Evolutionary conservation across 108 stramenopile species (phyloP).

Genomic region (Conticribra weissflogii): DNA sequence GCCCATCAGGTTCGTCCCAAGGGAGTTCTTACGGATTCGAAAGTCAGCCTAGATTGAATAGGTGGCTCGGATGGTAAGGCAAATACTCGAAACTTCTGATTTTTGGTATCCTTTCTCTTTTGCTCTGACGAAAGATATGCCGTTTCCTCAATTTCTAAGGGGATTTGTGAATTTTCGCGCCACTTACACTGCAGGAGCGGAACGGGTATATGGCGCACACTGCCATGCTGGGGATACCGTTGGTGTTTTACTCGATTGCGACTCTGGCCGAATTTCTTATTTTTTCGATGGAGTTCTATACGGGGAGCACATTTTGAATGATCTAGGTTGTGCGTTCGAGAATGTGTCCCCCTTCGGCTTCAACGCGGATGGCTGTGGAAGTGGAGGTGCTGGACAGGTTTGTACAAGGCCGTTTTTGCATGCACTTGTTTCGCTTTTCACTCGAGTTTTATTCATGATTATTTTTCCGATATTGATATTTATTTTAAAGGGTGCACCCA

Average conservation of each 20-base stretch:
- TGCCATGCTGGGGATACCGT: conserved; percentile 92
- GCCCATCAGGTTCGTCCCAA: conserved; percentile 47
- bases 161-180: conserved; percentile 95
- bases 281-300: conserved; percentile 96
- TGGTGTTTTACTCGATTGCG: conserved; percentile 94
- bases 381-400: conserved; percentile 78
- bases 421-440: no score
- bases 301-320: conserved; percentile 94
- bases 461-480: no score
- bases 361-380: conserved; percentile 86
- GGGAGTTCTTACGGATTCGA: conserved; percentile 58
- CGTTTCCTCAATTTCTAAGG: conserved; percentile 7
- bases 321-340: conserved; percentile 96
- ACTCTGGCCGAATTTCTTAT: conserved; percentile 90
- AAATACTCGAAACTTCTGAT: not conserved
- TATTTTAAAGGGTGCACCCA: conserved; percentile 73
- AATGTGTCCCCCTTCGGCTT: conserved; percentile 88
- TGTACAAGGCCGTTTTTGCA: no score
- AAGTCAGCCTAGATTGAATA: conserved; percentile 62
- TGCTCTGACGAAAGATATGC: not conserved
- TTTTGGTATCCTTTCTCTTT: not conserved
- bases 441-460: no score
- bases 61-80: conserved; percentile 81
- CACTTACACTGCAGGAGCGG: conserved; percentile 87
- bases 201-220: conserved; percentile 91